Evolutionary conservation across 352 stramenopile species (phyloP), one percentile per base, ranked within the genome.

Genomic region (Peronospora farinosa): DNA sequence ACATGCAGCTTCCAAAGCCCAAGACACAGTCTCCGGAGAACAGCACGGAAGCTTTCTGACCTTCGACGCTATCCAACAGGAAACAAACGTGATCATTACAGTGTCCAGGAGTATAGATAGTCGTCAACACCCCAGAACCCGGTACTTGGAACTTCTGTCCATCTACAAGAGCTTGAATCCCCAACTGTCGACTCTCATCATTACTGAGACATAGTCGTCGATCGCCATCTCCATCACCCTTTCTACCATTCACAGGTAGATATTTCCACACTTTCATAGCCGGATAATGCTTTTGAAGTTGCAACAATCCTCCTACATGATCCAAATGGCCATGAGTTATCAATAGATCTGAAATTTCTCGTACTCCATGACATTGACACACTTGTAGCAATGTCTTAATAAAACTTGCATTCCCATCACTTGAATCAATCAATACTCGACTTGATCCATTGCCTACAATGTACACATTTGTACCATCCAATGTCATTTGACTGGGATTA

Each of bases 391-490:
- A 60, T 15, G 47, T 63, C 28, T 41, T 13, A 7, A 84, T 54
- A 58, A 86, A 92, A 2, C 12, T 36, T 3, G 19, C 35, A 52
- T 90, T 90, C 27, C 85, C 85, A 51, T 95, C 83, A 52, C 84
- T 85, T 0, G 69, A 61, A 54, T 95, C 85, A 17, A 95, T 69
- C 28, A 95, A 59, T n/a, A 92, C 54, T 28, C 85, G 73, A 40
- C 45, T 59, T 2, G 52, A 30, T 0, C 81, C 83, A 2, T 55
- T 60, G n/a, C 89, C 88, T 7, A 96, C 55, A 5, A 97, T 38
- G 54, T 96, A 97, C 40, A 84, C 92, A 61, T 96, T 96, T 7
- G 86, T 96, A 28, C 88, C 90, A 17, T 74, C 63, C 5, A 97
- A 61, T 21, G 88, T 97, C 70, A 96, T 88, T 23, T 79, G 65